Evolutionary conservation across 1,284 basidiomycete genomes (phyloP), one percentile per base, ranked within the genome.

Genomic region (Boletus hoseneyae): DNA sequence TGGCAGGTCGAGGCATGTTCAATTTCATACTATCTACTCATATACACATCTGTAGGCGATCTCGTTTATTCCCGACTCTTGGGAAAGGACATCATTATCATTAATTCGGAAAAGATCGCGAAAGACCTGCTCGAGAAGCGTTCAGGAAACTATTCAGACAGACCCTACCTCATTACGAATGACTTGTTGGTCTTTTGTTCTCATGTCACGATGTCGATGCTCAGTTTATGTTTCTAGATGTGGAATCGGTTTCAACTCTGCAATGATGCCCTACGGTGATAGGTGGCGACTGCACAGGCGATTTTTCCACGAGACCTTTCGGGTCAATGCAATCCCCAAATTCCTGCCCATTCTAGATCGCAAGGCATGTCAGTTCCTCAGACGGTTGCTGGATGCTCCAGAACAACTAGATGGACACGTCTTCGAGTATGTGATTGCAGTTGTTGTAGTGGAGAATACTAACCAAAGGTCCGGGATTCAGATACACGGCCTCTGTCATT

Each of bases 51-150:
- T 23, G 3, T 32, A 59, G 49, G 61, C 3, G 56, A 62, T 5
- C 18, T 61, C 1, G 16, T 63, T 8, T 29, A 60, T 30, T 36
- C 45, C 18, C 44, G 45, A 19, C n/a, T 50, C 5, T 18, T 63
- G 2, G 52, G 61, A 7, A 42, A 33, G 13, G 45, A 61, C 12
- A 47, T 61, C 21, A 48, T 63, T 25, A 48, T 57, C 23, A 36
- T 62, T 34, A 57, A 55, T 16, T 62, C 57, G 18, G 54, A 59
- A 33, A 48, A 60, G 7, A 8, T 49, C 6, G 60, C 60, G 3
- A 57, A 38, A 25, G 59, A 62, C 7, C 23, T 59, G 0, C 48
- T 59, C 12, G 57, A 55, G 1, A 43, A 39, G 2, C 47, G 29
- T 1, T 58, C 60, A 3, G 19, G 7, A 2, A 62, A 43, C 11